These are phyloP conservation scores for Colletotrichum tofieldiae DNA, from an alignment of 2,329 filamentous ascomycete genomes.

Conservation along the genomic window DNA sequence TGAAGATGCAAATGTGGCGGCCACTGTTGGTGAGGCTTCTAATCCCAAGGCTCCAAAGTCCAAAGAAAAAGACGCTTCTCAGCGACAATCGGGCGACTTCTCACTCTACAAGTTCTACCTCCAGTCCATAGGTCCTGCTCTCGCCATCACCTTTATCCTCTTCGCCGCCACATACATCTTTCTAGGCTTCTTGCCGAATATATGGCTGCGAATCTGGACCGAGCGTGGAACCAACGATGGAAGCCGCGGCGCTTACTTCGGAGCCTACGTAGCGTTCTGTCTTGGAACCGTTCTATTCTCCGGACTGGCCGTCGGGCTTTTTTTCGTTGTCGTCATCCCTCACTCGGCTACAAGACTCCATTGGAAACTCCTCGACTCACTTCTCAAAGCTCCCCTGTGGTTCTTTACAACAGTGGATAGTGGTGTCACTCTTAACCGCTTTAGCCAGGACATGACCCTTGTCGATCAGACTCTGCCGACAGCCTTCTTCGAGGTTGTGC, in stretches of 20 bases:
- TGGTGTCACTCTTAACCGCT: slow-evolving; percentile 46
- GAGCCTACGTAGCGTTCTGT: slow-evolving; percentile 11
- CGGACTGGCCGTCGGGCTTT: slow-evolving; percentile 11
- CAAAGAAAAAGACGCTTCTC: not conserved
- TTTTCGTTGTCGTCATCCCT: slow-evolving; percentile 32
- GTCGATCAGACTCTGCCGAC: slow-evolving; percentile 46
- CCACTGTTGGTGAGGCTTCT: no score
- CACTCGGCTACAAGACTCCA: slow-evolving; percentile 20
- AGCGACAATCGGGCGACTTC: slow-evolving; percentile 32
- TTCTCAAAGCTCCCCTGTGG: slow-evolving; percentile 35
- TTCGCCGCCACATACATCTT: slow-evolving; percentile 18
- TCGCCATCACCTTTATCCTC: slow-evolving; percentile 38
- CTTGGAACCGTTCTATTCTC: slow-evolving; percentile 15
- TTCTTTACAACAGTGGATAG: slow-evolving; percentile 46
- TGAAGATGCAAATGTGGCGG: not conserved
- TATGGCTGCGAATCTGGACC: slow-evolving; percentile 37
- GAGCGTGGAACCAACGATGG: slow-evolving; percentile 22
- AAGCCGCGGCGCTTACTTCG: slow-evolving; percentile 25
- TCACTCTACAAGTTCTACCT: slow-evolving; percentile 31
- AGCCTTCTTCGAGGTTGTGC: slow-evolving; percentile 46
- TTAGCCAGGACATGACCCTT: slow-evolving; percentile 49
- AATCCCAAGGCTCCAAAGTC: not conserved
- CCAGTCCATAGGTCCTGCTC: slow-evolving; percentile 8
- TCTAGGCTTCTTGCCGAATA: slow-evolving; percentile 30
- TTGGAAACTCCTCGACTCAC: slow-evolving; percentile 20